Percentiles rank a stretch among this genome's conserved stretches.
These are phyloP conservation scores for Rubia peregrina DNA, from an alignment of 305 asterid species.

Conservation along the genomic window DNA sequence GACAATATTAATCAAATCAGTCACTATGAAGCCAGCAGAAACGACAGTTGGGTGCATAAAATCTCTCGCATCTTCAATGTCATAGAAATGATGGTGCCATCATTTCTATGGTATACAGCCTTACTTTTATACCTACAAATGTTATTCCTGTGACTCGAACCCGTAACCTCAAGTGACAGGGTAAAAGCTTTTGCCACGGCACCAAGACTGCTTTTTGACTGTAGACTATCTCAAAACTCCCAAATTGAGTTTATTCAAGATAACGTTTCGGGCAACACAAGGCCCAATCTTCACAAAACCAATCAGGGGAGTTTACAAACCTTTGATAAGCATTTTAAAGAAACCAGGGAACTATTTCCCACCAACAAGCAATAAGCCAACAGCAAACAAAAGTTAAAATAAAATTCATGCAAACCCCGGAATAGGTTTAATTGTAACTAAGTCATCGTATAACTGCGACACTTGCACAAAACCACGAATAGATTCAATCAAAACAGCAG, in stretches of 20 bases:
- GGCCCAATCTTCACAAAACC: not conserved
- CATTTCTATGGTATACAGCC: not conserved
- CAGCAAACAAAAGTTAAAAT: not conserved
- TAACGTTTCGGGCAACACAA: not conserved
- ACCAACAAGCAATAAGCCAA: not conserved
- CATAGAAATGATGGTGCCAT: not conserved
- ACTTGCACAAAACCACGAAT: not conserved
- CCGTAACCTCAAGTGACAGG: not conserved
- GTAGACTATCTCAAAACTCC: not conserved
- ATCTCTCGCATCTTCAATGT: not conserved
- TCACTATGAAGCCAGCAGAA: not conserved
- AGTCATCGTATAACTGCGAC: not conserved
- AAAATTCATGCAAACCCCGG: not conserved
- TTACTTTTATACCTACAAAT: not conserved
- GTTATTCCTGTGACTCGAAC: not conserved
- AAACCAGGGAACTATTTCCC: not conserved
- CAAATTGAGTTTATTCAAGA: slow-evolving; percentile 1
- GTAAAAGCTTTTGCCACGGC: not conserved
- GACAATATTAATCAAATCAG: not conserved
- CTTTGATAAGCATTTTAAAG: not conserved
- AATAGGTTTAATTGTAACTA: not conserved
- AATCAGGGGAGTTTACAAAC: not conserved
- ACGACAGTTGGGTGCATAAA: not conserved
- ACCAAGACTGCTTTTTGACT: not conserved
- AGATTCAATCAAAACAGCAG: not conserved